Evolutionary conservation across 176 grass and related monocot genomes (phyloP), one percentile per base, ranked within the genome.

Genomic region (Hyparrhenia diplandra): DNA sequence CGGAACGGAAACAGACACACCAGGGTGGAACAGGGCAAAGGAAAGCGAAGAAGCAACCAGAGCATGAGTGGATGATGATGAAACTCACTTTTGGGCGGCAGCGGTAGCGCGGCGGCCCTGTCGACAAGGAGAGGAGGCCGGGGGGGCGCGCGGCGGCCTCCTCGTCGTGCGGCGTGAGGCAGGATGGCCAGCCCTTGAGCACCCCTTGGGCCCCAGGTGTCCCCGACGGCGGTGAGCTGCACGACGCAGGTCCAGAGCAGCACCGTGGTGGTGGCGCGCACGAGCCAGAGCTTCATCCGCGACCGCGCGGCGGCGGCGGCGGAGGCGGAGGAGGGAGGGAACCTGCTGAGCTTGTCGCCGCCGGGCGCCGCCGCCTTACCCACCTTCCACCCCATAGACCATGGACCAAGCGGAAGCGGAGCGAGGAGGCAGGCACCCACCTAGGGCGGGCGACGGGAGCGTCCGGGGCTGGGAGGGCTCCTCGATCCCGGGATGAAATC

Each of bases 51-150:
- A 64, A 75, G 45, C 60, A 16, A 84, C 4, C 17, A 54, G 43
- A 67, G 63, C 17, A 52, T 42, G 47, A 42, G 4, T 32, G 31
- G 4, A 54, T 8, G 51, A 54, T 2, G 9, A 57, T 3, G 25
- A 29, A 25, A 85, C 95, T 95, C 82, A 99, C 97, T 93, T 80
- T 96, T 89, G 31, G 90, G 85, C 45, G 87, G 97, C 69, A 91
- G 71, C 8, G 11, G 49, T 64, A 91, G 71, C 10, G 9, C 18
- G 49, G 9, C 6, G 49, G 79, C 71, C 83, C 65, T 93, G 4
- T 95, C 79, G 58, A 88, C 86, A 40, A 90, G 2, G 18, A 7
- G 49, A 18, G 5, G 20, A 73, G 63, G 71, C 13, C 63, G n/a
- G n/a, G 40, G 28, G 77, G 25, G 5, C 86, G 67, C 51, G 37